These are phyloP conservation scores for Ilex asprella DNA, from an alignment of 257 asterid species.

Conservation along the genomic window DNA sequence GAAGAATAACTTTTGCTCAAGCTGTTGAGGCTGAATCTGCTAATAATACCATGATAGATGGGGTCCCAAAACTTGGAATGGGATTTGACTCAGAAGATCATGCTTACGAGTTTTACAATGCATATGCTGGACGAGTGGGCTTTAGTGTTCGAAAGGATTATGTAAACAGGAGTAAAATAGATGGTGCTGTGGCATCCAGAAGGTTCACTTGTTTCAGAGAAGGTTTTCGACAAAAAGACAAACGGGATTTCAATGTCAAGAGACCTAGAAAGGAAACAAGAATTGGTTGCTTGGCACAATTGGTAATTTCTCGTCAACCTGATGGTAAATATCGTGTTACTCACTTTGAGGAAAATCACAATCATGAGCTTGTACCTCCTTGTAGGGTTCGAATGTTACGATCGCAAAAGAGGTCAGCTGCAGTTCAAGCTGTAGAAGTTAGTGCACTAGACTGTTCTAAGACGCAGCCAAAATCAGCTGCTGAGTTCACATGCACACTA, in stretches of 20 bases:
- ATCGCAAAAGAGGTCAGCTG: constrained; percentile 43
- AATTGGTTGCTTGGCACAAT: constrained; percentile 59
- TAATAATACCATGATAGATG: constrained; percentile 27
- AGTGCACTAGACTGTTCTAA: constrained; percentile 24
- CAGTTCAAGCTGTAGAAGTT: constrained; percentile 25
- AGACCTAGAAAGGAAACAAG: constrained; percentile 55
- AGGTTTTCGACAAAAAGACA: constrained; percentile 49
- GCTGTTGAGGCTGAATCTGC: constrained; percentile 45
- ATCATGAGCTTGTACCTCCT: constrained; percentile 51
- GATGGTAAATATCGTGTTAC: constrained; percentile 62
- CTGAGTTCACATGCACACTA: constrained; percentile 31
- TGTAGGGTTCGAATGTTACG: constrained; percentile 39
- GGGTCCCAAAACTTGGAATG: constrained; percentile 61
- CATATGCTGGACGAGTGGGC: constrained; percentile 47
- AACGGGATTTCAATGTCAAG: constrained; percentile 43
- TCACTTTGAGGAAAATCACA: constrained; percentile 51
- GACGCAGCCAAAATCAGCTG: constrained; percentile 28
- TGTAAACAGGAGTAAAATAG: constrained; percentile 49
- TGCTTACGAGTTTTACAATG: constrained; percentile 53
- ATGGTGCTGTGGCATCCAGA: constrained; percentile 47
- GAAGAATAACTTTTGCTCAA: constrained; percentile 56
- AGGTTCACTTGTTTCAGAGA: constrained; percentile 59
- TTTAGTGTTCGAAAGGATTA: constrained; percentile 55
- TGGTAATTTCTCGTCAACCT: constrained; percentile 51
- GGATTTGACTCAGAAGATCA: constrained; percentile 51